Evolutionary conservation across 176 grass and related monocot genomes (phyloP).

Genomic region (Guadua angustifolia): DNA sequence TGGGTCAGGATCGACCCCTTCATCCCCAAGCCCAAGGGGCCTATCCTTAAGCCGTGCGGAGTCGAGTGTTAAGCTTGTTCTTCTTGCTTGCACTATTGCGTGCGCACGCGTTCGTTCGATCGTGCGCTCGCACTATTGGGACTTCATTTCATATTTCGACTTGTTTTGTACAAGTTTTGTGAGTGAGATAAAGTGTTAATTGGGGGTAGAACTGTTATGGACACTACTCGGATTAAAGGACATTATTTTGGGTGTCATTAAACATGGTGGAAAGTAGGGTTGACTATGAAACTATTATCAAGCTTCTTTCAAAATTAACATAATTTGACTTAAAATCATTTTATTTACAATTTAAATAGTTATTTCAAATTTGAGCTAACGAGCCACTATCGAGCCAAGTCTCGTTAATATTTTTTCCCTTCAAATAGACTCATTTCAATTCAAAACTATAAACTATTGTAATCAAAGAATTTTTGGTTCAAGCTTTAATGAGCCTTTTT

Average conservation of each 20-base stretch:
- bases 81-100: neutral
- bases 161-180: conserved; percentile 27
- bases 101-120: too few relatives aligned
- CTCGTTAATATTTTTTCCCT: too few relatives aligned
- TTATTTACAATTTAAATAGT: too few relatives aligned
- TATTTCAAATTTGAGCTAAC: too few relatives aligned
- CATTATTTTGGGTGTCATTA: neutral
- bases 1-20: conserved; percentile 96
- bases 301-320: too few relatives aligned
- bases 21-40: conserved; percentile 82
- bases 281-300: too few relatives aligned
- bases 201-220: neutral
- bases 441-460: too few relatives aligned
- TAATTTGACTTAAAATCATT: too few relatives aligned
- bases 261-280: neutral
- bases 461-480: too few relatives aligned
- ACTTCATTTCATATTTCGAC: neutral
- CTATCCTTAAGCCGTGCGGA: conserved; percentile 85
- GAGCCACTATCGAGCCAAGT: too few relatives aligned
- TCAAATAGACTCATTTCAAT: too few relatives aligned
- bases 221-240: neutral
- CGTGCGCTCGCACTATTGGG: neutral
- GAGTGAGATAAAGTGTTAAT: neutral
- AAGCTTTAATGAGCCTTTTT: too few relatives aligned
- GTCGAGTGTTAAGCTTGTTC: conserved; percentile 61